Percentiles rank a stretch among this genome's conserved stretches.
phyloP scores from a whole-genome alignment of 1,284 basidiomycete genomes.

The Austropuccinia psidii region DNA sequence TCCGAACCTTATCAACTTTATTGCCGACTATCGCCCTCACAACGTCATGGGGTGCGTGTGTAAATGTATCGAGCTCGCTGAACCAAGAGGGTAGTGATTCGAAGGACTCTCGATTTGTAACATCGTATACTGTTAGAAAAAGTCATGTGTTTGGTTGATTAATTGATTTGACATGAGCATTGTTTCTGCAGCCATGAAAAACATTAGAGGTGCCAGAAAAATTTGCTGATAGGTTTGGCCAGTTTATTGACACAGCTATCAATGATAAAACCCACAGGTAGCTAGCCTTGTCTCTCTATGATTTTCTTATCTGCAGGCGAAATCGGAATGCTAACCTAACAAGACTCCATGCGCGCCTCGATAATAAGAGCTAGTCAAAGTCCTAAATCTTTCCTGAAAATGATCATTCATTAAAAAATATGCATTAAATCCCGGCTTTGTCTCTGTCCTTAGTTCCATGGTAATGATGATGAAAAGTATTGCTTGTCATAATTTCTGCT shows the following conservation, averaged over 20 bases:
- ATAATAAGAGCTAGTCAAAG: constrained; percentile 84
- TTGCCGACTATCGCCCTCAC: constrained; percentile 91
- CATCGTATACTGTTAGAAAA: constrained; percentile 71
- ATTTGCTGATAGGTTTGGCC: neutral
- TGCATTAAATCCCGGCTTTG: neutral
- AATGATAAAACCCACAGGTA: too few relatives aligned
- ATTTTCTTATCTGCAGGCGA: too few relatives aligned
- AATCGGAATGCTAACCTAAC: constrained; percentile 56
- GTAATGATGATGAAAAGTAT: neutral
- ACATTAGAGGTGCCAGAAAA: neutral
- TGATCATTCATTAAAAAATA: neutral
- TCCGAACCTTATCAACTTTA: constrained; percentile 79
- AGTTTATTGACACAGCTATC: too few relatives aligned
- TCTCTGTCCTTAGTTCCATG: neutral
- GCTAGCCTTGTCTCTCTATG: too few relatives aligned
- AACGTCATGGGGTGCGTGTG: constrained; percentile 60
- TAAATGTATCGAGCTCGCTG: constrained; percentile 87
- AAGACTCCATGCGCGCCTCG: constrained; percentile 90
- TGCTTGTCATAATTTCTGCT: too few relatives aligned
- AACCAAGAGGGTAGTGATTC: constrained; percentile 89
- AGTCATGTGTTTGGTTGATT: too few relatives aligned
- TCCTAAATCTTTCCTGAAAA: constrained; percentile 53
- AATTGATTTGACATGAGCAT: too few relatives aligned
- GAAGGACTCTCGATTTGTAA: constrained; percentile 80
- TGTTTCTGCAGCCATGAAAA: too few relatives aligned